These are phyloP conservation scores for Annulohypoxylon stygium DNA, from an alignment of 495 filamentous ascomycete species.

Conservation along the genomic window DNA sequence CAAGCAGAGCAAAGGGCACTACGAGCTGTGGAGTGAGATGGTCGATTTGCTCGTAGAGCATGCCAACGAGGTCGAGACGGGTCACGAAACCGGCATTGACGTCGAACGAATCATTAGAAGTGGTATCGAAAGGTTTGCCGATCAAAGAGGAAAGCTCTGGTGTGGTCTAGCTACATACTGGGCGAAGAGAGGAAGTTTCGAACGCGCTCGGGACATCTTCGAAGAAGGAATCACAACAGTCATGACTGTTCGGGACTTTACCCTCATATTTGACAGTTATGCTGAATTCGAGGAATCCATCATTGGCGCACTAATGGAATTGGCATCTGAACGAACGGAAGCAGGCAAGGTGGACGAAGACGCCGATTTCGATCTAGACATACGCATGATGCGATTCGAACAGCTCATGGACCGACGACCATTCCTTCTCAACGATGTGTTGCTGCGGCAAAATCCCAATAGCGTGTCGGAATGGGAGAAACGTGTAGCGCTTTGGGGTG, in stretches of 20 bases:
- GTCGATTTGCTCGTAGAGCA: conserved; percentile 95
- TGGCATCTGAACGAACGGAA: conserved; percentile 82
- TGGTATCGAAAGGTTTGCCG: conserved; percentile 91
- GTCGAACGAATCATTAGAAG: conserved; percentile 95
- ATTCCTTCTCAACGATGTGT: conserved; percentile 96
- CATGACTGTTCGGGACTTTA: conserved; percentile 99
- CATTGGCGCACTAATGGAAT: conserved; percentile 90
- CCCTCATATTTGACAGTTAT: conserved; percentile 95
- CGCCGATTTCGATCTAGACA: conserved; percentile 95
- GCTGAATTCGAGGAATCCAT: conserved; percentile 97
- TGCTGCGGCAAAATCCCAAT: conserved; percentile 94
- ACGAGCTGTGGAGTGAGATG: conserved; percentile 98
- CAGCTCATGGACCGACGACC: conserved; percentile 97
- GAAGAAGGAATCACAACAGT: conserved; percentile 98
- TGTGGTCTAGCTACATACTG: conserved; percentile 95
- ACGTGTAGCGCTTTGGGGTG: conserved; percentile 92
- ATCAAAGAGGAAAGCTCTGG: conserved; percentile 98
- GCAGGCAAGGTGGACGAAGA: conserved; percentile 85
- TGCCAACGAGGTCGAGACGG: conserved; percentile 86
- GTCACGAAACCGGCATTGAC: conserved; percentile 82
- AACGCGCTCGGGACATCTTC: conserved; percentile 89
- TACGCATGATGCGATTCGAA: conserved; percentile 98
- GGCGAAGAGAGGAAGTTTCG: conserved; percentile 93
- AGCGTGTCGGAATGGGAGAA: conserved; percentile 99
- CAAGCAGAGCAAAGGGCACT: conserved; percentile 93